A percentile compares a stretch with the other conserved stretches of the same genome.
Evolutionary conservation across 257 asterid genomes (phyloP).

Genomic region (Solanum sitiens): DNA sequence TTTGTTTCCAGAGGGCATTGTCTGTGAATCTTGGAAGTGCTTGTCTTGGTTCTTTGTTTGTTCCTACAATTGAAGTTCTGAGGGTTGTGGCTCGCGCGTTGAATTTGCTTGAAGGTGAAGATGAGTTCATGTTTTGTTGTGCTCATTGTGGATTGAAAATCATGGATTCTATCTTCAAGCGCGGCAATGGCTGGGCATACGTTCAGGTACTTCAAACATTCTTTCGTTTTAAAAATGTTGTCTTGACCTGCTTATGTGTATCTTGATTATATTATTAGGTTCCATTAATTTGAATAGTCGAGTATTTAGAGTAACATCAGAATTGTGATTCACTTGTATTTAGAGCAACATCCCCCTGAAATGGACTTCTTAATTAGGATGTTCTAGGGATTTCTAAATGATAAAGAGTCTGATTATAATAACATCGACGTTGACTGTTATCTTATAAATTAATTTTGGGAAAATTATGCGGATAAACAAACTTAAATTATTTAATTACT

Average conservation of each 20-base stretch:
- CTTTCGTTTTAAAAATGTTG: neutral
- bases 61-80: conserved; percentile 73
- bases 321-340: neutral
- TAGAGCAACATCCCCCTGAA: neutral
- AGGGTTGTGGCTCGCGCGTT: conserved; percentile 81
- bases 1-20: conserved; percentile 81
- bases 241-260: neutral
- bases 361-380: neutral
- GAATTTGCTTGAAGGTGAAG: conserved; percentile 92
- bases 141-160: conserved; percentile 86
- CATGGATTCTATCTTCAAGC: conserved; percentile 73
- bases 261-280: neutral
- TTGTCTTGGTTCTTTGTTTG: conserved; percentile 81
- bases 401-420: neutral
- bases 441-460: neutral
- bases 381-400: neutral
- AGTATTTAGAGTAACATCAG: neutral
- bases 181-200: conserved; percentile 98
- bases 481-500: too few species aligned
- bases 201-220: conserved; percentile 47
- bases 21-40: conserved; percentile 85
- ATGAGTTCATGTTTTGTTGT: conserved; percentile 94
- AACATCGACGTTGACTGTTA: neutral
- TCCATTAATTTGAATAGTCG: neutral
- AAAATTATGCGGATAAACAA: too few species aligned